These are phyloP conservation scores for Aquilaria sinensis DNA, from an alignment of 345 rosid species.

Conservation along the genomic window DNA sequence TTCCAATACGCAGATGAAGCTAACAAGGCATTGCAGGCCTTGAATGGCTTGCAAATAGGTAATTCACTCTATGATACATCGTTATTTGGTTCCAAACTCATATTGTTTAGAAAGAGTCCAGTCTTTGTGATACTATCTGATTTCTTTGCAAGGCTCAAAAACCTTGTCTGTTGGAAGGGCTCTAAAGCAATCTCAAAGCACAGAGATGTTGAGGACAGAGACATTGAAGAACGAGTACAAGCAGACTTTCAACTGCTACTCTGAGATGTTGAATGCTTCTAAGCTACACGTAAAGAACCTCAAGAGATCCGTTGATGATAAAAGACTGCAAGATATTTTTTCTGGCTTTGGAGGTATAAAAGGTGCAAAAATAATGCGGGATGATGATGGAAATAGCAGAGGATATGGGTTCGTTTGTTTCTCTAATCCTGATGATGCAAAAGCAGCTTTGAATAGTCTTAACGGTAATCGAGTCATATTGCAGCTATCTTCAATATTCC, in stretches of 20 bases:
- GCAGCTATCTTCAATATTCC: constrained; percentile 3
- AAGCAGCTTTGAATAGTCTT: constrained; percentile 36
- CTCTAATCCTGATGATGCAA: constrained; percentile 56
- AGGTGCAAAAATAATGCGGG: constrained; percentile 53
- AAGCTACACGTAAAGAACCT: constrained; percentile 72
- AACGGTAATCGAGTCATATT: constrained; percentile 28
- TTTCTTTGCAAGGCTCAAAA: constrained; percentile 23
- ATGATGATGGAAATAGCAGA: constrained; percentile 45
- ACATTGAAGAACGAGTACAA: constrained; percentile 26
- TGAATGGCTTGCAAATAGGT: constrained; percentile 45
- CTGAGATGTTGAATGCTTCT: constrained; percentile 23
- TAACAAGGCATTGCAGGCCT: constrained; percentile 39
- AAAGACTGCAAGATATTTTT: constrained; percentile 36
- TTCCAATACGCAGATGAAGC: constrained; percentile 54
- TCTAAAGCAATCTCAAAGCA: constrained; percentile 51
- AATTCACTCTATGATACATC: background rate
- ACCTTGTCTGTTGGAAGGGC: constrained; percentile 32
- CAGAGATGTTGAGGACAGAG: constrained; percentile 14
- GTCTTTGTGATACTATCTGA: constrained; percentile 14
- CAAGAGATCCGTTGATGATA: constrained; percentile 36
- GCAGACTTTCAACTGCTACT: constrained; percentile 16
- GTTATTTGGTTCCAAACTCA: background rate
- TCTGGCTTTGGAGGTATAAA: constrained; percentile 41
- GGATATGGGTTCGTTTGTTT: constrained; percentile 78
- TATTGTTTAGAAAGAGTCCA: background rate